phyloP scores from a whole-genome alignment of 179 eudicot species.

The Vitellaria paradoxa region DNA sequence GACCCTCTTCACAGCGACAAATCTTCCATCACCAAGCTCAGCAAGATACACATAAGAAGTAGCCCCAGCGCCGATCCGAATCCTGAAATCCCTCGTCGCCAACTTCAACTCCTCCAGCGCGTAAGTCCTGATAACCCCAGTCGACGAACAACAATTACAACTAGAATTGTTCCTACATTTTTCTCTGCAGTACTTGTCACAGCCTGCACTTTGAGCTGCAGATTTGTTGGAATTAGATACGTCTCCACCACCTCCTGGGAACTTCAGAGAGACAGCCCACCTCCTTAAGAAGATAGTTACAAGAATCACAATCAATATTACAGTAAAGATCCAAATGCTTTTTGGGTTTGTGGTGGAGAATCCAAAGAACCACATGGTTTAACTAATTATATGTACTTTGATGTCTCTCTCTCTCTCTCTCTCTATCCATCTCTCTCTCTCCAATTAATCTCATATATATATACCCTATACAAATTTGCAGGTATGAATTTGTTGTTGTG shows the following conservation, averaged over 20 bases:
- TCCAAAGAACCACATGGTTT: constrained; percentile 36
- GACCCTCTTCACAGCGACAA: constrained; percentile 49
- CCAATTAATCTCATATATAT: neutral
- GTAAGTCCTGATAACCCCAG: constrained; percentile 33
- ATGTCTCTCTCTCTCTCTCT: constrained; percentile 7
- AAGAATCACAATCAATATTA: constrained; percentile 22
- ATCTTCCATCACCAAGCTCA: constrained; percentile 41
- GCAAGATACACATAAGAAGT: constrained; percentile 49
- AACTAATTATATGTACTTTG: neutral
- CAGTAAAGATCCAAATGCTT: constrained; percentile 29
- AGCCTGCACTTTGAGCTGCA: constrained; percentile 1
- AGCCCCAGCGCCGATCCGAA: constrained; percentile 46
- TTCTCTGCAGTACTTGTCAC: neutral
- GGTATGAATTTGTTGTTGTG: neutral
- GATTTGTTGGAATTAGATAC: neutral
- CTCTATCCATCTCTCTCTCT: constrained; percentile 19
- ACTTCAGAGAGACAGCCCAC: constrained; percentile 17
- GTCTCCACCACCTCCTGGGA: neutral
- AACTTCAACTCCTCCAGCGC: constrained; percentile 38
- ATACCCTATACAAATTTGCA: neutral
- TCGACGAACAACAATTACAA: neutral
- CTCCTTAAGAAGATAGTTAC: constrained; percentile 27
- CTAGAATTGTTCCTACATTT: neutral
- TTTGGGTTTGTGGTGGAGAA: constrained; percentile 22
- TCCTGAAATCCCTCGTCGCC: constrained; percentile 39